Conservation (phyloP, 2,329 filamentous ascomycete genomes). For the Orbilia brochopaga region DNA sequence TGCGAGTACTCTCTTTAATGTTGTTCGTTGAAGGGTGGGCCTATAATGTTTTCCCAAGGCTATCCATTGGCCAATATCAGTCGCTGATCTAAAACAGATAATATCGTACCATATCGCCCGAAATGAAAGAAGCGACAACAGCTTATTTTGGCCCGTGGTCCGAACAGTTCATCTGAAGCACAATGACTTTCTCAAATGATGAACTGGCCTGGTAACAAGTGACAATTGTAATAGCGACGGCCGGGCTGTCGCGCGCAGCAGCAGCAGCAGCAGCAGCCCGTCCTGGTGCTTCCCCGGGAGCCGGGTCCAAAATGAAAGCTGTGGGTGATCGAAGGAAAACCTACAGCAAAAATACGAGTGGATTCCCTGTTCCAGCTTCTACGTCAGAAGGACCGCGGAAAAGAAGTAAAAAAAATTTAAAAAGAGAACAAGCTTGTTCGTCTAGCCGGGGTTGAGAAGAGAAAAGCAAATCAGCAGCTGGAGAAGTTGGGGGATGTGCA, state of each 20-base stretch:
- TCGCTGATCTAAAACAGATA: constrained; percentile 51
- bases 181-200: constrained; percentile 23
- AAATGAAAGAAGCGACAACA: constrained; percentile 20
- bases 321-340: constrained; percentile 42
- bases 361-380: constrained; percentile 47
- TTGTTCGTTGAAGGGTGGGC: constrained; percentile 43
- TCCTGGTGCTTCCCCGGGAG: constrained; percentile 33
- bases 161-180: constrained; percentile 3
- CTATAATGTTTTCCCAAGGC: constrained; percentile 47
- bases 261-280: constrained; percentile 26
- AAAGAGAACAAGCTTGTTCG: constrained; percentile 19
- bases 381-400: constrained; percentile 43
- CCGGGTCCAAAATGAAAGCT: constrained; percentile 10
- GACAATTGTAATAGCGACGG: constrained; percentile 10
- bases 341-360: constrained; percentile 38
- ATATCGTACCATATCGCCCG: constrained; percentile 35
- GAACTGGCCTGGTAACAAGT: constrained; percentile 43
- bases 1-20: constrained; percentile 46
- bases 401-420: constrained; percentile 16
- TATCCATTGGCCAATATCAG: constrained; percentile 51
- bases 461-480: constrained; percentile 31
- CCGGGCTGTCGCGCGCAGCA: constrained; percentile 10
- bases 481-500: constrained; percentile 26
- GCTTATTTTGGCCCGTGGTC: constrained; percentile 23
- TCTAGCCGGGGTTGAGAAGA: constrained; percentile 37